Conservation (phyloP, 2,329 filamentous ascomycete genomes). For the Aspergillus carbonarius region DNA sequence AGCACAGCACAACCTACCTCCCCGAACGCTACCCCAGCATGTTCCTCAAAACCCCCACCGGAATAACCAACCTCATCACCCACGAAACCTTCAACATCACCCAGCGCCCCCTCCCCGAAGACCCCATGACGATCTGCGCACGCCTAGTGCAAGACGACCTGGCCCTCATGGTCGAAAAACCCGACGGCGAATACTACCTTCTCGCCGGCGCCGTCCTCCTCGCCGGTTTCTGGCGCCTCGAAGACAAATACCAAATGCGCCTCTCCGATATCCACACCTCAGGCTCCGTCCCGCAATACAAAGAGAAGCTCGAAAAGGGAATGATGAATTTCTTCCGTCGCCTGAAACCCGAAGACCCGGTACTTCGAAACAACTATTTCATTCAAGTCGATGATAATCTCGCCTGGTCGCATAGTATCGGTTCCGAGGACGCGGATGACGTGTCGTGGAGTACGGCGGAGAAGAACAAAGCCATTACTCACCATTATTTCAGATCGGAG, state of each 20-base stretch:
- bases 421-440: constrained; percentile 63
- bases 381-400: constrained; percentile 79
- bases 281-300: constrained; percentile 72
- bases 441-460: constrained; percentile 74
- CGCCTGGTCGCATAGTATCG: constrained; percentile 75
- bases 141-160: constrained; percentile 79
- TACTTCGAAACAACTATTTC: constrained; percentile 79
- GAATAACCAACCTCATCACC: constrained; percentile 70
- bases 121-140: constrained; percentile 73
- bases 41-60: constrained; percentile 62
- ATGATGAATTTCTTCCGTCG: constrained; percentile 81
- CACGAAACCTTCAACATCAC: constrained; percentile 69
- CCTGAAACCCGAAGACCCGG: constrained; percentile 65
- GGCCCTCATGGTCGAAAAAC: constrained; percentile 75
- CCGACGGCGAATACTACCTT: constrained; percentile 78
- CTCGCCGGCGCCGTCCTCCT: constrained; percentile 74
- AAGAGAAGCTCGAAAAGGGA: constrained; percentile 69
- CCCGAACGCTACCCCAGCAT: constrained; percentile 72
- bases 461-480: constrained; percentile 68
- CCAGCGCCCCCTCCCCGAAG: constrained; percentile 65
- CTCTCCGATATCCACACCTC: constrained; percentile 77
- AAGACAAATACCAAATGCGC: constrained; percentile 78
- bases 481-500: constrained; percentile 77
- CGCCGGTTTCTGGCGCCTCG: constrained; percentile 78
- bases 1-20: constrained; percentile 57